These are phyloP conservation scores for Candida oleophila DNA, from an alignment of 805 yeast genomes.

Conservation along the genomic window DNA sequence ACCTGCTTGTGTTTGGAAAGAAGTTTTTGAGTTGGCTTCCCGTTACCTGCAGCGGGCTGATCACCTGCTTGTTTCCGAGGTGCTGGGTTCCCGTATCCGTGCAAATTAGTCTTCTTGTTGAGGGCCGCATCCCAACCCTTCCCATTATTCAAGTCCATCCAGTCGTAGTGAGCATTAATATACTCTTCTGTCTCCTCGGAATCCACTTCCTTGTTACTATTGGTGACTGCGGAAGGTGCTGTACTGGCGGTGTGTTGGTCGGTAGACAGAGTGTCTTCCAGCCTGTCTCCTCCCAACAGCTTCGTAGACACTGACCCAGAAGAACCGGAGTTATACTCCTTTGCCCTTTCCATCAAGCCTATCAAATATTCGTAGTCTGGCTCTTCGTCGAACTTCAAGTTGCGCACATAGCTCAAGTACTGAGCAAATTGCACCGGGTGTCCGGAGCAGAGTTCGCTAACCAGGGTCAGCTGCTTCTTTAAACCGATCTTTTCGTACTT, in stretches of 20 bases:
- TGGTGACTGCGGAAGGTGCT: background rate
- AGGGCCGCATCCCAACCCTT: conserved; percentile 92
- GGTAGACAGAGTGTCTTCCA: background rate
- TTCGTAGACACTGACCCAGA: background rate
- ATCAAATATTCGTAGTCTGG: conserved; percentile 92
- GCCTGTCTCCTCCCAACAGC: background rate
- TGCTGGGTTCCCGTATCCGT: conserved; percentile 94
- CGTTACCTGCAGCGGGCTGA: conserved; percentile 21
- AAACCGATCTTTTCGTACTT: conserved; percentile 97
- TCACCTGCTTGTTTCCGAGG: conserved; percentile 45
- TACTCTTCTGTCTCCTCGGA: background rate
- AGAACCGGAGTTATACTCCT: background rate
- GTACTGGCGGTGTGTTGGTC: background rate
- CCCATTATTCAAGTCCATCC: conserved; percentile 96
- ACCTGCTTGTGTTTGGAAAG: conserved; percentile 1
- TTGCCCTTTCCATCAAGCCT: conserved; percentile 70
- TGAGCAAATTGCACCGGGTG: conserved; percentile 92
- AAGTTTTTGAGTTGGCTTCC: conserved; percentile 7
- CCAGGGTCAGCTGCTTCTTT: conserved; percentile 87
- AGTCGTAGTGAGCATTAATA: conserved; percentile 83
- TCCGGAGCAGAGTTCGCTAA: conserved; percentile 82
- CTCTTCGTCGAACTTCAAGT: conserved; percentile 85
- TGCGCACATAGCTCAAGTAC: conserved; percentile 85
- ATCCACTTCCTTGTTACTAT: background rate
- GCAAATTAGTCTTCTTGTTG: conserved; percentile 89